Base-by-base conservation (phyloP, 2,329 filamentous ascomycete species). In the Fusarium concolor region DNA sequence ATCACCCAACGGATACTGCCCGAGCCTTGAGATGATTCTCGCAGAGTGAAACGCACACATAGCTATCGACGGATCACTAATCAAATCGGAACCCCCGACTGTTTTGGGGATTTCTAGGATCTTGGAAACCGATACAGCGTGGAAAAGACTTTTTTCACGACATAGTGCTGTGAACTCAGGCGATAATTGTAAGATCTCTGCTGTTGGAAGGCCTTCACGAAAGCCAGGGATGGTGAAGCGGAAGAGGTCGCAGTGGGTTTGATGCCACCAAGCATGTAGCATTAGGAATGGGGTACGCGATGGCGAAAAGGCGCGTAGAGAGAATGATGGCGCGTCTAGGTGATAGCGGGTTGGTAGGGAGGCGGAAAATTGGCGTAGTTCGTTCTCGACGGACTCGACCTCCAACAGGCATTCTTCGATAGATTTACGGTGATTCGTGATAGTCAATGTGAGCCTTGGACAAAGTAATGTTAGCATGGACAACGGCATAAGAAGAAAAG, bases 201-300 rank as follows among this genome's bases (percentile, higher is more conserved):
- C 37, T 1, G 33, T 42, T 2, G 57, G 44, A 0, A 67, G 57
- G 2, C 57, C 62, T 14, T 67, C 65, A 7, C 65, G 35, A 3
- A 67, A 67, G 0, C 65, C 71, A 0, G 71, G 71, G 2, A 74
- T 72, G 0, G 70, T 62, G 10, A 74, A 74, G 3, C 71, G 62
- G 22, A 68, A 74, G 6, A 74, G 61, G 18, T 74, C 71, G 39
- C 71, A 73, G 14, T 74, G 71, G 1, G 65, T 65, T 22, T 74
- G 71, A 39, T 74, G 71, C 70, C 70, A 73, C 71, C 71, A 74
- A n/a, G 65, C 63, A 26, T 74, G 71, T 0, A 74, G 46, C 71
- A 74, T 74, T 10, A 74, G 29, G 4, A 65, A 73, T 1, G 71
- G 54, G 1, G 68, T 73, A 10, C 71, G 51, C 2, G 65, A 68